Base-by-base conservation (phyloP, 441 rosid species). In the Gossypium gossypioides region DNA sequence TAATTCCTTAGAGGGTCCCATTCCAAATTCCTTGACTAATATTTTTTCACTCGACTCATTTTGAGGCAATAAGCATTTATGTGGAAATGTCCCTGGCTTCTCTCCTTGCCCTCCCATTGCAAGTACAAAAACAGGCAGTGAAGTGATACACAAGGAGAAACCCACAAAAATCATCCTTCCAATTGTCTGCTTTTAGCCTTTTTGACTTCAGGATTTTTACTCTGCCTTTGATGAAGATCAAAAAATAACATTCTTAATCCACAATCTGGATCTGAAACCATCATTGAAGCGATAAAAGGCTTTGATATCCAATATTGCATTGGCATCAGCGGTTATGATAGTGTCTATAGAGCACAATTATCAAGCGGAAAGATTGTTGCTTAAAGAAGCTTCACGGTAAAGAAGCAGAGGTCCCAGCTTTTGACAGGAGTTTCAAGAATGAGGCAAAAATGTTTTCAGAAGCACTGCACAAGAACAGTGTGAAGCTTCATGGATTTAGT, bases 181-280 rank as follows among this genome's bases (percentile, higher is more conserved):
- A 44, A 12, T 44, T 44, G 5, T 9, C n/a, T 2, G 50, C 4
- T 44, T 44, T 44, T 12, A 44, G 50, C 50, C 50, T 12, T 44
- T 13, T 44, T 44, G n/a, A 9, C 50, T 44, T 44, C n/a, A 44
- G 50, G 50, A 44, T 9, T 44, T 44, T 44, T 44, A 9, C n/a
- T 44, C 50, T 44, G 50, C 50, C 50, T 9, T 9, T 9, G 13
- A 44, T 9, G 50, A 2, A 12, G n/a, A 44, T 10, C 4, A 44
- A 44, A 44, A 44, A 44, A 44, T 44, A 44, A 9, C 50, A 44
- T 12, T 34, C 40, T 34, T 34, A 13, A 44, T 10, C 50, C 50
- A 44, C 48, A 15, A 3, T 69, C 18, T 69, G 61, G 72, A 69
- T 54, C 32, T 18, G 61, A 69, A 69, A 54, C 32, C 62, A 54